A percentile compares a stretch with the other conserved stretches of the same genome.
phyloP scores from a whole-genome alignment of 2,329 filamentous ascomycete genomes.

The Dactylella cylindrospora region DNA sequence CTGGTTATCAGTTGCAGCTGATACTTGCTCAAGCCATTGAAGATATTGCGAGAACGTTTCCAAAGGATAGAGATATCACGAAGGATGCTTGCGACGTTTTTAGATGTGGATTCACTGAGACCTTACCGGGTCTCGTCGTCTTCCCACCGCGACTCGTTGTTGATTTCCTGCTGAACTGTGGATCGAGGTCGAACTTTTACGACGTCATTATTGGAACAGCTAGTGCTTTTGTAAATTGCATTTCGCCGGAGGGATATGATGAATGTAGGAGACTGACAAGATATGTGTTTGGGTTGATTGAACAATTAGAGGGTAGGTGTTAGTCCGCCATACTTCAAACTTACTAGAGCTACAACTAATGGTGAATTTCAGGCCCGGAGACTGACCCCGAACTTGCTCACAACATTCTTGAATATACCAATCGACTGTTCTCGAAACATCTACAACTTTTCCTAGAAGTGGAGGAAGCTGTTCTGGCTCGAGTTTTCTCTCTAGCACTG shows the following conservation, averaged over 20 bases:
- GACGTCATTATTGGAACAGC: slow-evolving; percentile 71
- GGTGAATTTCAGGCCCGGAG: slow-evolving; percentile 56
- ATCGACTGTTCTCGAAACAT: slow-evolving; percentile 64
- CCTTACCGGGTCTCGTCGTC: slow-evolving; percentile 73
- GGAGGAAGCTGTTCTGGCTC: slow-evolving; percentile 61
- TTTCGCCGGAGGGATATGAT: slow-evolving; percentile 55
- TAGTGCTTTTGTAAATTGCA: slow-evolving; percentile 67
- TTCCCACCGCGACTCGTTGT: slow-evolving; percentile 68
- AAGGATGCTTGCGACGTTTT: slow-evolving; percentile 72
- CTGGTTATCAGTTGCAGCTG: slow-evolving; percentile 58
- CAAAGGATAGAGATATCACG: slow-evolving; percentile 65
- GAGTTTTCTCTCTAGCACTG: slow-evolving; percentile 67
- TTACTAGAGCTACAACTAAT: slow-evolving; percentile 1
- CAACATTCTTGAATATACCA: slow-evolving; percentile 71
- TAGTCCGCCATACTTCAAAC: neutral
- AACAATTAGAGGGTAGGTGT: slow-evolving; percentile 61
- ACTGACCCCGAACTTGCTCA: slow-evolving; percentile 72
- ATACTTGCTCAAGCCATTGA: slow-evolving; percentile 59
- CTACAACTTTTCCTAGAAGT: slow-evolving; percentile 62
- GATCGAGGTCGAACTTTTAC: slow-evolving; percentile 64
- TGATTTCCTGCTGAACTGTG: slow-evolving; percentile 65
- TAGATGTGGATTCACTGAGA: slow-evolving; percentile 73
- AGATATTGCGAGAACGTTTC: slow-evolving; percentile 59
- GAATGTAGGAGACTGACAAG: slow-evolving; percentile 60
- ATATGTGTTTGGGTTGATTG: slow-evolving; percentile 66